These are phyloP conservation scores for Myriosclerotinia duriaeana DNA, from an alignment of 2,329 filamentous ascomycete genomes.

Conservation along the genomic window DNA sequence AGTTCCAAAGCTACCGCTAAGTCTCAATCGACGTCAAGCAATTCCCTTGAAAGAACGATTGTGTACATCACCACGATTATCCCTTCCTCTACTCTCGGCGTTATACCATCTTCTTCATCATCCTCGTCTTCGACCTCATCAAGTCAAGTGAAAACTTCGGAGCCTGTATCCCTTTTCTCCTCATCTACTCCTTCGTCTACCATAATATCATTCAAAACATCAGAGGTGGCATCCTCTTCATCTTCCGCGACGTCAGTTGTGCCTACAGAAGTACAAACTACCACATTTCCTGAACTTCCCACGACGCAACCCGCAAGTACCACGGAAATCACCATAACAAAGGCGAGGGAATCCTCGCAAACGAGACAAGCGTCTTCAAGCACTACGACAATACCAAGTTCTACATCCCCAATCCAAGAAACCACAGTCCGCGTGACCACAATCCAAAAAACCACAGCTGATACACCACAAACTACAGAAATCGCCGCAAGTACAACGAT, in stretches of 20 bases:
- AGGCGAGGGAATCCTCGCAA: not conserved
- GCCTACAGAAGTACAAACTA: not conserved
- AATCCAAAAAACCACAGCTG: not conserved
- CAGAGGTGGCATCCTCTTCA: not conserved
- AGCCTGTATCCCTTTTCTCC: not conserved
- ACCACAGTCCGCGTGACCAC: not conserved
- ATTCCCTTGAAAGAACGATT: not conserved
- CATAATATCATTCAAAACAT: not conserved
- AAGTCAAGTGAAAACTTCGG: not conserved
- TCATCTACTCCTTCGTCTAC: not conserved
- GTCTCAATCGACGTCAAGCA: not conserved
- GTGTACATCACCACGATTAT: not conserved
- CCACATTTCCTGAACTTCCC: not conserved
- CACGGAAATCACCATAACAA: not conserved
- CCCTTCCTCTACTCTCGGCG: not conserved
- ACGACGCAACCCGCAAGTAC: conserved; percentile 9
- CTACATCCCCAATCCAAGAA: not conserved
- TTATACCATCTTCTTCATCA: not conserved
- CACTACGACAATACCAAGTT: not conserved
- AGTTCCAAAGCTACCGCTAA: not conserved
- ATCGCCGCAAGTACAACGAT: not conserved
- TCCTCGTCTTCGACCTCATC: not conserved
- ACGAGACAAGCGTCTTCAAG: not conserved
- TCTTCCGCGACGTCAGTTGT: not conserved
- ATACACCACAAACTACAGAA: not conserved